Base-by-base conservation (phyloP, 2,329 filamentous ascomycete species). In the Cucurbitaria berberidis region DNA sequence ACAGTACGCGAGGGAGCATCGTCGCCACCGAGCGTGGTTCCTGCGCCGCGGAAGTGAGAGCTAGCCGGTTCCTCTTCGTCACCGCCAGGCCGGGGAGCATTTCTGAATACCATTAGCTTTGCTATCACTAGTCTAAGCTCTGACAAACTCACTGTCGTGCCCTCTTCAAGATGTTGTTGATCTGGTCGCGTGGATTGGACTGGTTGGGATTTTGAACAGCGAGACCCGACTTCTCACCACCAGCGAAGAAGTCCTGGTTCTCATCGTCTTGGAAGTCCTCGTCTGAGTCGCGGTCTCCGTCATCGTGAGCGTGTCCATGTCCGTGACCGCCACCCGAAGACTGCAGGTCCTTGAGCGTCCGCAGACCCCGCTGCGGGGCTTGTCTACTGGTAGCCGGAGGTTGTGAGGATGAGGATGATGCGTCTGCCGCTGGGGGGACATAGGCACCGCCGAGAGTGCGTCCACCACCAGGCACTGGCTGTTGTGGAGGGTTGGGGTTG, bases 161-260 rank as follows among this genome's bases (percentile, higher is more conserved):
- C 48, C 79, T 74, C 53, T 77, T 75, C 59, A 82, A 68, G 59
- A 82, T 81, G 66, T 78, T 80, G 60, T 77, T 74, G 69, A 81
- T 81, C 53, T 80, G 78, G 53, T 81, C 78, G 35, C 74, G 67
- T 47, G 72, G 73, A 77, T 83, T 69, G 76, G 72, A 56, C 40
- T 84, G 80, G 66, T 83, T 81, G 1, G 86, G 86, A 64, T 88
- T 86, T 69, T 88, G 84, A 50, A 88, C 86, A 6, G 86, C 86
- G 22, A 88, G 75, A n/a, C 85, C 86, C 26, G 90, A 93, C 81
- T 95, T 95, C 77, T 93, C 91, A 29, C 91, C 91, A 45, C 91
- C 91, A 18, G 91, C 88, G 74, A 93, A 95, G 58, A 93, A 78
- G 68, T 95, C 89, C 53, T 80, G 79, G 22, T 81, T 80, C 58